phyloP scores from a whole-genome alignment of 768 basidiomycete species.

The Boletales sp. region DNA sequence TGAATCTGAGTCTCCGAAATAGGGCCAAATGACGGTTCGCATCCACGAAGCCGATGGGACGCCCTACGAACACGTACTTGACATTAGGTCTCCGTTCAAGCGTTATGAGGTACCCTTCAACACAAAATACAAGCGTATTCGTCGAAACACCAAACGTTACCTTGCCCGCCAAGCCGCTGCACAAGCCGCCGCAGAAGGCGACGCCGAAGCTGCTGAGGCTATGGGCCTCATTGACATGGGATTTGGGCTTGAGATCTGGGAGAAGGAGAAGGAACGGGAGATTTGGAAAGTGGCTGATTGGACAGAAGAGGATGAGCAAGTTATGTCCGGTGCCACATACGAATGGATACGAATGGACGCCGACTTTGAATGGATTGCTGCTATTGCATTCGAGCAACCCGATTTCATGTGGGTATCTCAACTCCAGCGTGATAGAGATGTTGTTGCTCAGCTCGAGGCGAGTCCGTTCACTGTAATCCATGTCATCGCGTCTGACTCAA shows the following conservation, averaged over 20 bases:
- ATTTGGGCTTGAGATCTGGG: slow-evolving; percentile 93
- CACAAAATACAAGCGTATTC: slow-evolving; percentile 96
- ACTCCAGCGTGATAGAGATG: slow-evolving; percentile 91
- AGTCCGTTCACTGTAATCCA: slow-evolving; percentile 21
- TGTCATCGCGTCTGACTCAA: slow-evolving; percentile 9
- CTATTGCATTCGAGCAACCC: slow-evolving; percentile 87
- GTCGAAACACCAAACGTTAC: slow-evolving; percentile 94
- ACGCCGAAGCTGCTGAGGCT: slow-evolving; percentile 87
- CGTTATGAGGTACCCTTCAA: slow-evolving; percentile 99
- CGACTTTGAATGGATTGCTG: slow-evolving; percentile 98
- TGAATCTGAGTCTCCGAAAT: slow-evolving; percentile 6
- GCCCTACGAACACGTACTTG: slow-evolving; percentile 96
- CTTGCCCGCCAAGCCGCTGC: slow-evolving; percentile 90
- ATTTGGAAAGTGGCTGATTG: slow-evolving; percentile 98
- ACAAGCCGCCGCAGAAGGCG: slow-evolving; percentile 89
- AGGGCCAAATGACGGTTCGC: slow-evolving; percentile 98
- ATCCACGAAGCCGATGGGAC: slow-evolving; percentile 99
- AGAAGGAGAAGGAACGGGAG: slow-evolving; percentile 88
- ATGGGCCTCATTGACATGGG: slow-evolving; percentile 94
- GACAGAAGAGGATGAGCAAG: slow-evolving; percentile 93
- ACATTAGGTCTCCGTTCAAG: slow-evolving; percentile 83
- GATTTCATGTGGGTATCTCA: slow-evolving; percentile 99
- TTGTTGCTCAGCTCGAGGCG: slow-evolving; percentile 96
- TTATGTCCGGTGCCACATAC: slow-evolving; percentile 94
- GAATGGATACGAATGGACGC: slow-evolving; percentile 99